Conservation (phyloP, 371 early-diverging fungal species). For the Chytridium lagenaria region DNA sequence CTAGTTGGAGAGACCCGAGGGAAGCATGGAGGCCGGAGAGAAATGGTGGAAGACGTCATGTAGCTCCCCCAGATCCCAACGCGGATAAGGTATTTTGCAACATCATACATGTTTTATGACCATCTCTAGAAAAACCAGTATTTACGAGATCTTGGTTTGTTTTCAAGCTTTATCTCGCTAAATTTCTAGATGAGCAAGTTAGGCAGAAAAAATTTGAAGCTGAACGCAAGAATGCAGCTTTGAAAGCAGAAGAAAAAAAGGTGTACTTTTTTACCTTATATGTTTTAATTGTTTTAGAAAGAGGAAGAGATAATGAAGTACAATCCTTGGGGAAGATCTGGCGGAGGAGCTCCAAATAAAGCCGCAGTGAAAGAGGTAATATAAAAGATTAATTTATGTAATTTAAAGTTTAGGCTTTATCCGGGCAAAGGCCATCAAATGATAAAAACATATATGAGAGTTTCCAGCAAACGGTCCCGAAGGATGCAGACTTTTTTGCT, state of each 20-base stretch:
- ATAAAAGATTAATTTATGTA: neutral
- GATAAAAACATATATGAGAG: neutral
- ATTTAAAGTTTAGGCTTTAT: neutral
- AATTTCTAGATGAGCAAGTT: constrained; percentile 24
- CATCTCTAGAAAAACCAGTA: constrained; percentile 24
- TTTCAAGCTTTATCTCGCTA: neutral
- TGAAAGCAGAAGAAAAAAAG: constrained; percentile 23
- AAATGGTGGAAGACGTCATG: neutral
- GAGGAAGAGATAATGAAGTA: constrained; percentile 24
- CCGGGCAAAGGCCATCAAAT: neutral
- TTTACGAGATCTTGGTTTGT: constrained; percentile 23
- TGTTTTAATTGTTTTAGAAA: constrained; percentile 8
- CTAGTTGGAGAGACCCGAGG: too few relatives aligned
- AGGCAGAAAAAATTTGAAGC: constrained; percentile 18
- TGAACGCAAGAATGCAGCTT: neutral
- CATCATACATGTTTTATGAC: neutral
- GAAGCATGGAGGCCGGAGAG: too few relatives aligned
- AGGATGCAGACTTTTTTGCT: neutral
- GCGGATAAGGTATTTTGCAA: neutral
- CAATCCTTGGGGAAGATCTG: constrained; percentile 29
- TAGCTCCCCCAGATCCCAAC: neutral
- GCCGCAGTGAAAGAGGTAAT: neutral
- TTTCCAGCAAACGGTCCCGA: neutral
- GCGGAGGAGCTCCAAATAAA: constrained; percentile 13
- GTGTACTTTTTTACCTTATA: neutral